These are phyloP conservation scores for Acanthamoeba sp. DNA, from an alignment of 208 protist genomes.

Conservation along the genomic window DNA sequence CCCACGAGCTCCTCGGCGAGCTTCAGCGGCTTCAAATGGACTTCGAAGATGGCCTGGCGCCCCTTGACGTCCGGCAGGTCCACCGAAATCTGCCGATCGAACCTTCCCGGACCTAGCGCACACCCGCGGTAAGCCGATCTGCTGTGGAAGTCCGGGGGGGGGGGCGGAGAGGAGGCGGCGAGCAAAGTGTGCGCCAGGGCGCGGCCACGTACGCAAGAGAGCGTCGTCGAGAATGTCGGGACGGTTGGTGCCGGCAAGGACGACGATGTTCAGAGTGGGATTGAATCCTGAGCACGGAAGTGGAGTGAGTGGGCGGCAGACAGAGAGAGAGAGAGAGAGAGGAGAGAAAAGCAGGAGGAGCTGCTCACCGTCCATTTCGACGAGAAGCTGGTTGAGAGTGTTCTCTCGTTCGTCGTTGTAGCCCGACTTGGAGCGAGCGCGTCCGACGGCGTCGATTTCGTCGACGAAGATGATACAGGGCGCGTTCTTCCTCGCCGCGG, in stretches of 20 bases:
- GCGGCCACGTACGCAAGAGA: conserved; percentile 90
- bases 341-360: background rate
- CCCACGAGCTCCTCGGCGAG: conserved; percentile 87
- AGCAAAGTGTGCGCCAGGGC: background rate
- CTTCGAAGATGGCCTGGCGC: conserved; percentile 94
- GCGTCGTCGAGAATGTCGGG: conserved; percentile 97
- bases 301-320: background rate
- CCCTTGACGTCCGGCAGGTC: conserved; percentile 95
- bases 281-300: conserved; percentile 82
- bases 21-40: conserved; percentile 93
- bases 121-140: background rate
- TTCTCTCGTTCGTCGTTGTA: conserved; percentile 95
- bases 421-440: conserved; percentile 81
- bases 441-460: conserved; percentile 98
- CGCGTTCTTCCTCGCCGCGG: conserved; percentile 94
- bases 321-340: background rate
- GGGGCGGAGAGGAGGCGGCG: too few species aligned
- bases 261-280: conserved; percentile 95
- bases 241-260: conserved; percentile 98
- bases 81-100: conserved; percentile 90
- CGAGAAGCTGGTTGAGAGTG: conserved; percentile 98
- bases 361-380: conserved; percentile 97
- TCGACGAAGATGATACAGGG: conserved; percentile 98
- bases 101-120: conserved; percentile 93
- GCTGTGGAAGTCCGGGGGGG: too few species aligned